phyloP scores from a whole-genome alignment of 306 rosid species.

The Inga oerstediana region DNA sequence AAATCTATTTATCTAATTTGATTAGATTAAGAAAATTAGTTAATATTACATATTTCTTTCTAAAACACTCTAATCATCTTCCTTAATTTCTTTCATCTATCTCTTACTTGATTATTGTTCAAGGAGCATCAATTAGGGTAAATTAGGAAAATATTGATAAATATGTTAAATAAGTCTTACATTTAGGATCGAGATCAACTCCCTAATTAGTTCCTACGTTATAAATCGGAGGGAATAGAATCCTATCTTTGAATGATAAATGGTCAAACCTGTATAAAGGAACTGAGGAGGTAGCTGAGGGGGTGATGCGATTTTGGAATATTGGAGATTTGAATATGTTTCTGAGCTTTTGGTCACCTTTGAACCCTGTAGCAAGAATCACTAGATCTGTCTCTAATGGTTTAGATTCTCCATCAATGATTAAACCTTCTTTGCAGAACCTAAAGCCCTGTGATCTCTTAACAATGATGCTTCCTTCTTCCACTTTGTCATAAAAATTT shows the following conservation, averaged over 20 bases:
- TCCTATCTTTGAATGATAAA: neutral
- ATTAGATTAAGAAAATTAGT: too few relatives aligned
- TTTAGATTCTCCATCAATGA: slow-evolving; percentile 45
- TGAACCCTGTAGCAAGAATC: slow-evolving; percentile 60
- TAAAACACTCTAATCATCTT: too few relatives aligned
- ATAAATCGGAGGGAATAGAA: too few relatives aligned
- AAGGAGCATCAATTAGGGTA: too few relatives aligned
- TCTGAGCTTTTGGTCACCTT: slow-evolving; percentile 52
- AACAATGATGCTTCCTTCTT: slow-evolving; percentile 53
- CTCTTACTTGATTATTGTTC: too few relatives aligned
- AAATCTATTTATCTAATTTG: too few relatives aligned
- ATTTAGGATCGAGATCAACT: too few relatives aligned
- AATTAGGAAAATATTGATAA: too few relatives aligned
- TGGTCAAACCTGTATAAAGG: slow-evolving; percentile 48
- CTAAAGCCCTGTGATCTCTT: slow-evolving; percentile 46
- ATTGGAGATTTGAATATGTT: slow-evolving; percentile 46
- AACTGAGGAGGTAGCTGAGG: slow-evolving; percentile 8
- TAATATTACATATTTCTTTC: too few relatives aligned
- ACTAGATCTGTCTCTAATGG: slow-evolving; percentile 50
- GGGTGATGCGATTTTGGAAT: slow-evolving; percentile 36
- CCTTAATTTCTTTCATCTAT: too few relatives aligned
- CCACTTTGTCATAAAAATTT: slow-evolving; percentile 40
- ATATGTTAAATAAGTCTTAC: too few relatives aligned
- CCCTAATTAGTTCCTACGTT: too few relatives aligned
- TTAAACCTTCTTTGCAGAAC: slow-evolving; percentile 49